These are phyloP conservation scores for Saccharomyces uvarum DNA, from an alignment of 1,139 yeast genomes.

Conservation along the genomic window DNA sequence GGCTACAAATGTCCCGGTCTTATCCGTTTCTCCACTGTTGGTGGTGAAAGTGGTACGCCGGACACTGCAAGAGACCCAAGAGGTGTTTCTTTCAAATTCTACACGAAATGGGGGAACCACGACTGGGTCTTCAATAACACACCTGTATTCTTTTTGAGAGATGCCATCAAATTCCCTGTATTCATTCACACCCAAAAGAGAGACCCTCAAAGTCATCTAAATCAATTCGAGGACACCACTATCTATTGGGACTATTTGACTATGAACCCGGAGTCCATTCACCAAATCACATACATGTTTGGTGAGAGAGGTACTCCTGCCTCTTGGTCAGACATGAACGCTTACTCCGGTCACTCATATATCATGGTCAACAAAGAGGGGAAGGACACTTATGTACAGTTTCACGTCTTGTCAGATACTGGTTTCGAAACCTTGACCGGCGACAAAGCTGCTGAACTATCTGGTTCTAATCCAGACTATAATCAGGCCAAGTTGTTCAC, in stretches of 20 bases:
- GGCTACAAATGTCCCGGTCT: constrained; percentile 73
- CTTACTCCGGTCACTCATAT: constrained; percentile 71
- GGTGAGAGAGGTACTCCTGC: constrained; percentile 71
- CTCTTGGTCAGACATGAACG: constrained; percentile 58
- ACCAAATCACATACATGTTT: constrained; percentile 57
- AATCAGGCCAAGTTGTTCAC: constrained; percentile 52
- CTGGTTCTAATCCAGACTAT: constrained; percentile 58
- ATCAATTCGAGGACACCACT: constrained; percentile 40
- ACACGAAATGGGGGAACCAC: constrained; percentile 81
- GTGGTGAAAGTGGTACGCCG: constrained; percentile 79
- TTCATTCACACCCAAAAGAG: constrained; percentile 87
- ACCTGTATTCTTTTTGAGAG: constrained; percentile 79
- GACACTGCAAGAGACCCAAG: constrained; percentile 88
- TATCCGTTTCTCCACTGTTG: constrained; percentile 81
- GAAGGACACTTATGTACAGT: constrained; percentile 58
- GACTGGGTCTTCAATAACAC: constrained; percentile 90
- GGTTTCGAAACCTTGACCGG: constrained; percentile 51
- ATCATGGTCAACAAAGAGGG: constrained; percentile 62
- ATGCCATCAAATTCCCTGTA: constrained; percentile 81
- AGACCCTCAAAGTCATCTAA: constrained; percentile 45
- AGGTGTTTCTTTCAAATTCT: constrained; percentile 76
- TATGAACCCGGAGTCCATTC: constrained; percentile 55
- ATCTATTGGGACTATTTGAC: constrained; percentile 65
- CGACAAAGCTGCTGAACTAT: constrained; percentile 49
- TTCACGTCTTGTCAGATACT: constrained; percentile 55